Evolutionary conservation across 768 basidiomycete species (phyloP), one percentile per base, ranked within the genome.

Genomic region (Mycena floridula): DNA sequence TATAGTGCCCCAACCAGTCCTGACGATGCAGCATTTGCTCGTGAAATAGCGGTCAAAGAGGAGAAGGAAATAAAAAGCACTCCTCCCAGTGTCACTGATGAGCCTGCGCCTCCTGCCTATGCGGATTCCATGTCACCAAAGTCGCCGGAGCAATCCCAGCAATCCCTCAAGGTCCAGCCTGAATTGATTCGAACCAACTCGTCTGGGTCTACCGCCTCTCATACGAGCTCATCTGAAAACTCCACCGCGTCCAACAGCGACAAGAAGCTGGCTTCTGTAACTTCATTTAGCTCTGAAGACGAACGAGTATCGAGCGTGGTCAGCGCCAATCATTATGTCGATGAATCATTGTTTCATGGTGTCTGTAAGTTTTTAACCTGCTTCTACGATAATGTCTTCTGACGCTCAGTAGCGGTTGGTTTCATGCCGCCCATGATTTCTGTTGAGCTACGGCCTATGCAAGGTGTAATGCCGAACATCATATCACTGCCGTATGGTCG

Each of bases 401-500:
- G n/a, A 39, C n/a, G 5, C 15, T 52, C 25, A 47, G 27, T 49
- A 89, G 88, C 86, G 12, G 71, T 89, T 49, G 83, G 84, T 3
- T 89, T 88, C 54, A 59, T 61, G 37, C 61, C 72, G 24, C 85
- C 88, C 0, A 61, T 67, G 2, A 77, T 88, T 43, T 69, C 74
- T 7, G 53, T 67, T 0, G 59, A 65, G 25, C 54, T 74, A n/a
- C 43, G 59, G 11, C 71, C 74, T 2, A 76, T 82, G 74, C 48
- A 61, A 30, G 70, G 65, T 13, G 54, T 71, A 3, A 75, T 90
- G 64, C 88, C 88, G 4, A 81, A 82, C 49, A 73, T 85, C 35
- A 79, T 91, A n/a, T 74, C 78, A 4, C 65, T 91, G 44, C 84
- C 85, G 5, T 83, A 81, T 55, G 82, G 80, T 5, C 76, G 74